Percentiles rank a stretch among this genome's conserved stretches.
Conservation (phyloP, 2,329 filamentous ascomycete species). For the Sordariomycetes sp. region DNA sequence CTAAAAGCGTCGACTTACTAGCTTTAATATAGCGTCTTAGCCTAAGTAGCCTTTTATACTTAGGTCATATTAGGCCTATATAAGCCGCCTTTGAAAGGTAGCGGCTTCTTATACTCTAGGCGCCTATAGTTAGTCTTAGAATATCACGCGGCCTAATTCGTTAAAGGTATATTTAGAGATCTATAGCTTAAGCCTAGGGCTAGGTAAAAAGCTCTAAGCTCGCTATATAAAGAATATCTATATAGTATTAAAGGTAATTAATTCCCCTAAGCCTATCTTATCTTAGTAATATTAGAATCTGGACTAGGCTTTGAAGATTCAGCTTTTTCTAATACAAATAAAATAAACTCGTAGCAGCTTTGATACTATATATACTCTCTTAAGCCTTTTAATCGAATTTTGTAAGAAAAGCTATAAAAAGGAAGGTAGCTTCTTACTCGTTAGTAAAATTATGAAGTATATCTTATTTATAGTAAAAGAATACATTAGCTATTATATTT, state of each 20-base stretch:
- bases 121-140: background rate
- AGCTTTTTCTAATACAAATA: too few species aligned
- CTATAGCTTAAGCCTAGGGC: background rate
- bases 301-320: background rate
- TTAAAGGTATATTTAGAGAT: too few species aligned
- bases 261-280: background rate
- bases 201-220: background rate
- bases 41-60: background rate
- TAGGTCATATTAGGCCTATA: background rate
- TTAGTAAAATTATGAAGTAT: background rate
- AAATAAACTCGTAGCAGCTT: background rate
- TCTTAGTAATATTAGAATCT: too few species aligned
- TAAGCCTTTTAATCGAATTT: too few species aligned
- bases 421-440: slow-evolving; percentile 6
- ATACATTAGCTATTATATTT: background rate
- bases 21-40: background rate
- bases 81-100: background rate
- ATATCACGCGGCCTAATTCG: background rate
- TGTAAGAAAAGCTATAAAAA: background rate
- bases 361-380: background rate
- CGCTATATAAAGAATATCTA: background rate
- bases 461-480: background rate
- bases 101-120: too few species aligned
- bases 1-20: background rate
- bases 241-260: too few species aligned